Conservation (phyloP, 495 filamentous ascomycete species). For the Poronia punctata region DNA sequence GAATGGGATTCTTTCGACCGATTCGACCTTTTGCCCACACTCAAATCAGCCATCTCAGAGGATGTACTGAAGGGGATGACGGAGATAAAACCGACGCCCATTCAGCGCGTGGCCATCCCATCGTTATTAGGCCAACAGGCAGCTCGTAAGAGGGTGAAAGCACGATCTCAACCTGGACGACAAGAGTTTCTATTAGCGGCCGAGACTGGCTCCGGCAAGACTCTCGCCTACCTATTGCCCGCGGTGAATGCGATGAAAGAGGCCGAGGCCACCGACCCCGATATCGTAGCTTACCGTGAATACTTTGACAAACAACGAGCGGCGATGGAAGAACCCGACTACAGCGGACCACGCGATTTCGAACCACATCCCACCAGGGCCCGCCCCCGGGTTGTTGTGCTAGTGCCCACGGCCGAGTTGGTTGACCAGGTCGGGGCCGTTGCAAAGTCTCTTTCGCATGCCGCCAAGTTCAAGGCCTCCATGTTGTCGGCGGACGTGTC, state of each 20-base stretch:
- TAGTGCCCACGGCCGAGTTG: slow-evolving; percentile 90
- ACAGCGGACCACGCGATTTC: slow-evolving; percentile 47
- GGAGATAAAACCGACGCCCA: slow-evolving; percentile 72
- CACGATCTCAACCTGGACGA: slow-evolving; percentile 28
- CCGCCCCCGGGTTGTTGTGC: slow-evolving; percentile 73
- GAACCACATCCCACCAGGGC: slow-evolving; percentile 64
- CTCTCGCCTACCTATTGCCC: slow-evolving; percentile 82
- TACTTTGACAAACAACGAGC: slow-evolving; percentile 37
- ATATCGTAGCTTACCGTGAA: slow-evolving; percentile 45
- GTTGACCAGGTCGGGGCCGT: slow-evolving; percentile 79
- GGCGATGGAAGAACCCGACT: slow-evolving; percentile 43
- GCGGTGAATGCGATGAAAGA: slow-evolving; percentile 75
- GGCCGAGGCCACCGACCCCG: slow-evolving; percentile 57
- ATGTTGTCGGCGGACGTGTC: slow-evolving; percentile 70
- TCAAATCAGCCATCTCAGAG: slow-evolving; percentile 64
- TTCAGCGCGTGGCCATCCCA: slow-evolving; percentile 84
- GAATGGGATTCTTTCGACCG: slow-evolving; percentile 70
- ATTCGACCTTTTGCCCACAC: slow-evolving; percentile 62
- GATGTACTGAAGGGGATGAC: slow-evolving; percentile 66
- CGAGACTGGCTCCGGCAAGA: slow-evolving; percentile 96
- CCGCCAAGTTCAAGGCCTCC: slow-evolving; percentile 72
- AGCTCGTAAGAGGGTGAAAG: slow-evolving; percentile 10
- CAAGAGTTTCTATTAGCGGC: slow-evolving; percentile 83
- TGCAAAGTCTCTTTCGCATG: slow-evolving; percentile 73
- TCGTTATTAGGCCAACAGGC: slow-evolving; percentile 51